Percentiles rank a stretch among this genome's conserved stretches.
These are phyloP conservation scores for Xylaria scruposa DNA, from an alignment of 495 filamentous ascomycete genomes.

Conservation along the genomic window DNA sequence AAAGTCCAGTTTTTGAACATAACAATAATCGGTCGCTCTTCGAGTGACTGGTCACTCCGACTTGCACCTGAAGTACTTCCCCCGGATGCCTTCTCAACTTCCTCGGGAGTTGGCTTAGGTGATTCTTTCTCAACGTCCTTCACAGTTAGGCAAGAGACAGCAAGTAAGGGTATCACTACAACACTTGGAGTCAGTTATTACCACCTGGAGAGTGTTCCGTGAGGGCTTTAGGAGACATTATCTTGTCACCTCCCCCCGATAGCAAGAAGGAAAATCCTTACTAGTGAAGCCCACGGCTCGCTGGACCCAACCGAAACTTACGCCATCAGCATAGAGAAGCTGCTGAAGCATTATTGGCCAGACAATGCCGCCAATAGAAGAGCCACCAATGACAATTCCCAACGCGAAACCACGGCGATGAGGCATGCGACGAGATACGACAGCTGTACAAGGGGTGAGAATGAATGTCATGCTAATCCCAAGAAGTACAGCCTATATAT, in stretches of 20 bases:
- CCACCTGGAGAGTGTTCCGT: too few species aligned
- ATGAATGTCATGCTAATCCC: conserved; percentile 56
- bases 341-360: conserved; percentile 48
- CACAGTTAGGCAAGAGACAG: conserved; percentile 45
- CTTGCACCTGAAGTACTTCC: background rate
- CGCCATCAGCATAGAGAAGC: conserved; percentile 37
- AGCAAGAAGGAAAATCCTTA: too few species aligned
- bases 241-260: too few species aligned
- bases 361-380: conserved; percentile 61
- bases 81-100: conserved; percentile 4
- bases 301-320: conserved; percentile 63
- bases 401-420: conserved; percentile 55
- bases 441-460: conserved; percentile 51
- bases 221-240: too few species aligned
- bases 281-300: conserved; percentile 60
- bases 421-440: conserved; percentile 56
- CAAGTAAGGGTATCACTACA: conserved; percentile 46
- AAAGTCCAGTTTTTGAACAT: conserved; percentile 31
- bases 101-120: conserved; percentile 35
- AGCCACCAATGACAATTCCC: conserved; percentile 60
- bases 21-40: conserved; percentile 13
- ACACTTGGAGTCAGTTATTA: too few species aligned
- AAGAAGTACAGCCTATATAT: conserved; percentile 48
- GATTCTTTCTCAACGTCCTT: conserved; percentile 38
- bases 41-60: background rate